A percentile compares a stretch with the other conserved stretches of the same genome.
phyloP scores from a whole-genome alignment of 129 eudicot genomes.

The Glebionis coronaria region DNA sequence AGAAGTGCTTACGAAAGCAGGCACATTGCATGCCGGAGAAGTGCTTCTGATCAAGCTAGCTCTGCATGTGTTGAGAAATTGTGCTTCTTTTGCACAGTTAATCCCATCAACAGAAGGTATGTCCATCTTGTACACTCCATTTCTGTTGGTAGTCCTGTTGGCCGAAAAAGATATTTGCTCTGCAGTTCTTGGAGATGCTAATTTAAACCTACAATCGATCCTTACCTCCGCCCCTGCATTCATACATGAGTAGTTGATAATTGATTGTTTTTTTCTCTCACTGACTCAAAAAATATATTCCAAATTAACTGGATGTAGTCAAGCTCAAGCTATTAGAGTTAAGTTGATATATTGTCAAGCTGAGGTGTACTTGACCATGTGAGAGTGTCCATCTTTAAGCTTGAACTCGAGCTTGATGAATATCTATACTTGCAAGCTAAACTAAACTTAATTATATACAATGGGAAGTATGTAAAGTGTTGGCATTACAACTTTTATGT shows the following conservation, averaged over 20 bases:
- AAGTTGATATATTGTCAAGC: no score
- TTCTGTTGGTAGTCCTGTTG: constrained; percentile 77
- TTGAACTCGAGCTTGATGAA: no score
- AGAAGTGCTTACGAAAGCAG: constrained; percentile 60
- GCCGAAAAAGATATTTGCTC: constrained; percentile 77
- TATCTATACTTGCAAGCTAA: no score
- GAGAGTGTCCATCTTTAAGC: no score
- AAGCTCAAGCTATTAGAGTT: no score
- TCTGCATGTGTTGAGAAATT: constrained; percentile 55
- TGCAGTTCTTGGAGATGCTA: constrained; percentile 62
- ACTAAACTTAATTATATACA: no score
- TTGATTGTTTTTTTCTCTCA: neutral
- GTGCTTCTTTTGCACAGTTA: constrained; percentile 69
- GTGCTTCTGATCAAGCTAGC: constrained; percentile 57
- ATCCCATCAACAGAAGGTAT: constrained; percentile 85
- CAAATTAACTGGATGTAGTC: no score
- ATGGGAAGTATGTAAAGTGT: no score
- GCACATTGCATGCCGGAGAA: constrained; percentile 59
- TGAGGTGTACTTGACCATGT: no score
- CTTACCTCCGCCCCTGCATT: constrained; percentile 74
- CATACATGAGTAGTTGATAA: neutral
- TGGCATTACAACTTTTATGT: no score
- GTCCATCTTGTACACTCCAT: constrained; percentile 73
- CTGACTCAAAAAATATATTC: no score
- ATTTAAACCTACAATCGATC: constrained; percentile 80